Percentiles rank a stretch among this genome's conserved stretches.
These are phyloP conservation scores for Backusella morwellensis DNA, from an alignment of 192 early-diverging fungal genomes.

Conservation along the genomic window DNA sequence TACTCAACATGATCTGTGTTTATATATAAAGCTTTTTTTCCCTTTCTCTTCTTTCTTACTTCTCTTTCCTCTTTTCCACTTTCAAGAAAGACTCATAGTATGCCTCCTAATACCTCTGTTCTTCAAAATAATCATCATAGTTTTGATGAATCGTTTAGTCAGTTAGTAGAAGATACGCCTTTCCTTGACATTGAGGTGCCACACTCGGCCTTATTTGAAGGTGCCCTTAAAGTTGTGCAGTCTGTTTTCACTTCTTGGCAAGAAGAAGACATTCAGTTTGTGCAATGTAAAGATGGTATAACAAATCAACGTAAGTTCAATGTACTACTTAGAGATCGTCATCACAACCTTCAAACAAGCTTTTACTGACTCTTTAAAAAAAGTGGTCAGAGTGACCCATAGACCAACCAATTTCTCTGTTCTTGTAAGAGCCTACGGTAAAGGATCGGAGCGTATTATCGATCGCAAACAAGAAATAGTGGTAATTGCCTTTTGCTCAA, in stretches of 20 bases:
- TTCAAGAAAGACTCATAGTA: neutral
- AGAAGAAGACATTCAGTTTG: conserved; percentile 50
- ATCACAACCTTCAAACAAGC: neutral
- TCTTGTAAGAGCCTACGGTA: conserved; percentile 87
- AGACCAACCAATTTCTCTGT: conserved; percentile 52
- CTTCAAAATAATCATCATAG: neutral
- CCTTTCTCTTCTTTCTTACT: neutral
- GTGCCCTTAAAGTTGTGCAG: conserved; percentile 53
- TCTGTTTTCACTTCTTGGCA: conserved; percentile 63
- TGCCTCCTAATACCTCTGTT: conserved; percentile 10
- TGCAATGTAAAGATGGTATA: conserved; percentile 78
- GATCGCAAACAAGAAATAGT: conserved; percentile 82
- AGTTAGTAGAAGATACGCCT: conserved; percentile 25
- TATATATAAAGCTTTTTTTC: conserved; percentile 2
- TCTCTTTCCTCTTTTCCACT: neutral
- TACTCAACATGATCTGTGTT: neutral
- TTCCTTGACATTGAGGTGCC: conserved; percentile 50
- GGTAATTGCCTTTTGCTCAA: conserved; percentile 45
- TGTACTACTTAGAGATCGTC: neutral
- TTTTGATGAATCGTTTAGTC: conserved; percentile 7
- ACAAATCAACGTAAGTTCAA: conserved; percentile 68
- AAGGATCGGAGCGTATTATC: conserved; percentile 82
- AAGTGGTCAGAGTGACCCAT: conserved; percentile 72
- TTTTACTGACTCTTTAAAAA: neutral
- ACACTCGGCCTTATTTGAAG: conserved; percentile 59